Evolutionary conservation across 192 early-diverging fungal genomes (phyloP), one percentile per base, ranked within the genome.

Genomic region (Linnemannia zychae): DNA sequence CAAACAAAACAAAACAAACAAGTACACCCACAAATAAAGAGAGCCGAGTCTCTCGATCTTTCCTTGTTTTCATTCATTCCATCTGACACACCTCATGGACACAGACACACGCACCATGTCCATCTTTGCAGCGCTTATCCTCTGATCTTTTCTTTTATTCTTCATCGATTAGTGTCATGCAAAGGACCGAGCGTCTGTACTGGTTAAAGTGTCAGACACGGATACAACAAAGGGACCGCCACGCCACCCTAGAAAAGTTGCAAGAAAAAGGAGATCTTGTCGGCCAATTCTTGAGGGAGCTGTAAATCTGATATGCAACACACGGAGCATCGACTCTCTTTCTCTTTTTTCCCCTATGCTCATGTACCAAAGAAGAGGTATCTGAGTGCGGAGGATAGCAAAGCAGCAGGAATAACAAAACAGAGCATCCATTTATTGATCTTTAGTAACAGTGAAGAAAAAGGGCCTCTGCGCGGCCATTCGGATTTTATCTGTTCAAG

Each of bases 11-110:
- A 20, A 68, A 68, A 68, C 28, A 38, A 40, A 68, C n/a, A n/a
- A n/a, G n/a, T n/a, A n/a, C 40, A 44, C 40, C 9, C 40, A 68
- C 18, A 38, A 40, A 68, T 31, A 31, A 63, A 12, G 28, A 63
- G 57, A 63, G 57, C 38, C 24, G 46, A 73, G 48, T 36, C 44
- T 49, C 48, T 73, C 49, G 31, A 36, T 37, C 72, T 72, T 49
- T 31, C 48, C 15, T 52, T 50, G 31, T 9, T 72, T 72, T 72
- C 47, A 31, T 18, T 70, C 40, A n/a, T 24, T 70, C n/a, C 22
- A 24, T 57, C 53, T 57, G 17, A 28, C 53, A 3, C 3, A 4
- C 20, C 17, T 4, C 53, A 57, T 18, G 24, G 53, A n/a, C 53
- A 34, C 34, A 67, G 15, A 20, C 36, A 22, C 53, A 28, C 2